Conservation (phyloP, 805 yeast species). For the Yarrowia hollandica region DNA sequence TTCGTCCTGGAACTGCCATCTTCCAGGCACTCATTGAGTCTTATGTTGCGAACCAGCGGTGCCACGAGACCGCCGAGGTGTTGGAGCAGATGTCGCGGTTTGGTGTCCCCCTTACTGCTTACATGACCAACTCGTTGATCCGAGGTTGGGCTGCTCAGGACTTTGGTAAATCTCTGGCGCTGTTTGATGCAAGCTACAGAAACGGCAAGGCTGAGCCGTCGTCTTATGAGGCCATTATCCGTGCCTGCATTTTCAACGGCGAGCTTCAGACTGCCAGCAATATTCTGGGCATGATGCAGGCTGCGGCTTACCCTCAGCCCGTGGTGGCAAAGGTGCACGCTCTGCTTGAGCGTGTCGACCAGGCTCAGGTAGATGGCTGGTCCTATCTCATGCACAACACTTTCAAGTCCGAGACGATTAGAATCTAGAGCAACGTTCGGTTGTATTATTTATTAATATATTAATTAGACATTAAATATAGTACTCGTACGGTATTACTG, state of each 20-base stretch:
- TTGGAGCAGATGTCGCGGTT: conserved; percentile 41
- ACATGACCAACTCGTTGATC: conserved; percentile 42
- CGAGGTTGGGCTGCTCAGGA: conserved; percentile 43
- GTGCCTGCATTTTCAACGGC: conserved; percentile 39
- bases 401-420: conserved; percentile 23
- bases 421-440: conserved; percentile 28
- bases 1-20: conserved; percentile 43
- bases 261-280: conserved; percentile 35
- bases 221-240: conserved; percentile 41
- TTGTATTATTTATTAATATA: conserved; percentile 23
- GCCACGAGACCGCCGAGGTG: conserved; percentile 39
- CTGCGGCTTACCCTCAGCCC: conserved; percentile 38
- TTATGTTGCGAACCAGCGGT: conserved; percentile 41
- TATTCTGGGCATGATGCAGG: conserved; percentile 36
- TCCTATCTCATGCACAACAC: conserved; percentile 26
- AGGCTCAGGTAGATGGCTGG: conserved; percentile 5
- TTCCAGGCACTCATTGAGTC: conserved; percentile 46
- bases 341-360: conserved; percentile 4
- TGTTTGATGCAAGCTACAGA: conserved; percentile 38
- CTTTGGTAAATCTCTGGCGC: conserved; percentile 35
- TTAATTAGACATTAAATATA: conserved; percentile 18
- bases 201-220: conserved; percentile 40
- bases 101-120: conserved; percentile 39
- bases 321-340: conserved; percentile 38
- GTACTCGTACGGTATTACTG: too few species aligned